phyloP scores from a whole-genome alignment of 129 eudicot species.

The Artemisia argyi region DNA sequence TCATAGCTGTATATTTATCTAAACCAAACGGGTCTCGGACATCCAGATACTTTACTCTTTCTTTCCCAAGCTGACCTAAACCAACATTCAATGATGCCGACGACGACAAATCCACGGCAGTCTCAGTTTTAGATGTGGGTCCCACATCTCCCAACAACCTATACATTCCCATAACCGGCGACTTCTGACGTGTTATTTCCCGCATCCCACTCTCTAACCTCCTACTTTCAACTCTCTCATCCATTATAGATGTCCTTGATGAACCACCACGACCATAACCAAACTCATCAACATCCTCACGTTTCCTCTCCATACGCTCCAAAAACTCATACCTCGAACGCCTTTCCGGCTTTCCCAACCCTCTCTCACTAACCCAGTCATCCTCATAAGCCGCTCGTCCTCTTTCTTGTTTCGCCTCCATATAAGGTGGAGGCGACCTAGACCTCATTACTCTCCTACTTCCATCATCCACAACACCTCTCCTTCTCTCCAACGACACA shows the following conservation, averaged over 20 bases:
- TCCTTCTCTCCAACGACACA: constrained; percentile 38
- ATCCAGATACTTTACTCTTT: constrained; percentile 36
- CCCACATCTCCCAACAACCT: constrained; percentile 35
- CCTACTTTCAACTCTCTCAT: constrained; percentile 36
- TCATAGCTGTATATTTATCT: constrained; percentile 37
- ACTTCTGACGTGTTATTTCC: constrained; percentile 25
- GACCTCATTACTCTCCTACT: constrained; percentile 27
- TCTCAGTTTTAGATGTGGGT: constrained; percentile 27
- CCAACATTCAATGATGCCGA: constrained; percentile 32
- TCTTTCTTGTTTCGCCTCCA: constrained; percentile 21
- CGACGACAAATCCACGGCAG: constrained; percentile 20
- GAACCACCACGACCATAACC: constrained; percentile 27
- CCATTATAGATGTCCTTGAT: constrained; percentile 32
- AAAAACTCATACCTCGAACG: constrained; percentile 32
- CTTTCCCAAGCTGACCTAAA: constrained; percentile 37
- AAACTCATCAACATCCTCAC: constrained; percentile 31
- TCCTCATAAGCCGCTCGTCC: constrained; percentile 32
- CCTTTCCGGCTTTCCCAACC: constrained; percentile 23
- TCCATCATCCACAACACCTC: constrained; percentile 24
- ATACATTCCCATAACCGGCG: constrained; percentile 25
- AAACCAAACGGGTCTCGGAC: constrained; percentile 15
- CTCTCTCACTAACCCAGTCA: constrained; percentile 34
- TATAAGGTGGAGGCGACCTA: constrained; percentile 33
- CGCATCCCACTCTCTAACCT: constrained; percentile 31
- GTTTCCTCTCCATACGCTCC: constrained; percentile 29